Evolutionary conservation across 495 filamentous ascomycete genomes (phyloP), one percentile per base, ranked within the genome.

Genomic region (Aspergillus ostianus): DNA sequence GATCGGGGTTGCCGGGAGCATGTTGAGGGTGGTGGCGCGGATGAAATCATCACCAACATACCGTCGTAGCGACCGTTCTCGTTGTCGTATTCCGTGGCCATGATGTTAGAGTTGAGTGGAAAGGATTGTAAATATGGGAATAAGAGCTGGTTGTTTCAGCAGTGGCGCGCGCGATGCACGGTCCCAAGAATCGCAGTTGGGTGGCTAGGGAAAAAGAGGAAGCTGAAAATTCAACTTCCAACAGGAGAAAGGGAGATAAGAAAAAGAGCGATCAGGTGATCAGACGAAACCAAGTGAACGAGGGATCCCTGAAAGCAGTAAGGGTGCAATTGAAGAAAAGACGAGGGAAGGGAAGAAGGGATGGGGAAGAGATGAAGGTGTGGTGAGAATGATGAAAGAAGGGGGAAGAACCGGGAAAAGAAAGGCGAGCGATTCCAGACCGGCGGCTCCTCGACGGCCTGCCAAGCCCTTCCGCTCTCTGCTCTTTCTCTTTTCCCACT

Each of bases 21-120:
- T 47, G 50, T 30, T 23, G 50, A 61, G 65, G 50, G 60, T 12
- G n/a, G 32, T 32, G 29, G 45, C 21, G 56, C 47, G 49, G 20
- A 45, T 45, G 49, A 41, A 55, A 54, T 47, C 41, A 55, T 55
- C 27, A 51, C 12, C 36, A 53, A 79, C 87, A 76, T 83, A 94
- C 91, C 91, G 63, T 93, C 90, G 66, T 91, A 94, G 62, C 88
- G 89, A 76, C 90, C 86, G 71, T 87, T 90, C 60, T 92, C 90
- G 70, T 86, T 89, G 68, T 94, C 91, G 77, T 92, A 94, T 68
- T 96, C 91, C 82, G 91, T 89, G 63, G 80, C 74, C 74, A 82
- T 80, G 69, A 59, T 46, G 51, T 47, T 45, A 29, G 49, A 52
- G 67, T 30, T 60, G 61, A 57, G 58, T 67, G 61, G 60, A 57